Conservation (phyloP, 345 rosid genomes). For the Linum trigynum region DNA sequence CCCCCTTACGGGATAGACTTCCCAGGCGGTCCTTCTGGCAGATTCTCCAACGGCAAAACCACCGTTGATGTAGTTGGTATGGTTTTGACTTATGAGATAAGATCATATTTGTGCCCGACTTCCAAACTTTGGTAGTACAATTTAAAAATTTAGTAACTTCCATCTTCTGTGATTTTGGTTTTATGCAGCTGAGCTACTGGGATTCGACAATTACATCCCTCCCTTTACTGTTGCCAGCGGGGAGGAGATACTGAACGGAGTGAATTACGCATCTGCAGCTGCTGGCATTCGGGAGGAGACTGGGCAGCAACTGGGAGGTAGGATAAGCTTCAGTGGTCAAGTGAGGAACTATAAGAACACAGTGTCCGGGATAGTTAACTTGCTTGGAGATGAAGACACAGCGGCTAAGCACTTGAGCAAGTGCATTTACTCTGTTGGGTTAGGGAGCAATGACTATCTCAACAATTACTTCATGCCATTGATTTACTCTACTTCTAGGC, state of each 20-base stretch:
- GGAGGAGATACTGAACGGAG: slow-evolving; percentile 45
- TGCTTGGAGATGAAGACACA: slow-evolving; percentile 45
- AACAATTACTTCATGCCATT: slow-evolving; percentile 89
- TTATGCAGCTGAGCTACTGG: slow-evolving; percentile 59
- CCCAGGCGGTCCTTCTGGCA: slow-evolving; percentile 14
- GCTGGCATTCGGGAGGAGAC: slow-evolving; percentile 82
- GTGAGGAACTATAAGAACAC: slow-evolving; percentile 55
- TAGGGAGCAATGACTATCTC: slow-evolving; percentile 93
- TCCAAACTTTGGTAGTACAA: too few relatives aligned
- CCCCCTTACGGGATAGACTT: slow-evolving; percentile 25
- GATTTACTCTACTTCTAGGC: slow-evolving; percentile 40
- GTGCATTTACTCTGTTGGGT: slow-evolving; percentile 61
- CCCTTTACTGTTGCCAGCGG: slow-evolving; percentile 49
- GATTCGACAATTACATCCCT: slow-evolving; percentile 48
- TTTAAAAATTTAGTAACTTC: too few relatives aligned
- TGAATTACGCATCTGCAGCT: slow-evolving; percentile 80
- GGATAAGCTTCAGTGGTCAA: slow-evolving; percentile 68
- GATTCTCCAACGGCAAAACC: slow-evolving; percentile 24
- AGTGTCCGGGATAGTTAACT: slow-evolving; percentile 41
- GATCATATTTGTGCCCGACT: too few relatives aligned
- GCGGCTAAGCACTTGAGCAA: slow-evolving; percentile 50
- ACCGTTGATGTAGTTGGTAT: slow-evolving; percentile 17
- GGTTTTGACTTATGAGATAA: too few relatives aligned
- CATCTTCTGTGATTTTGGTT: not conserved
- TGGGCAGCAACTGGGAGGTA: slow-evolving; percentile 72